phyloP scores from a whole-genome alignment of 306 rosid genomes.

The Vigna hirtella region DNA sequence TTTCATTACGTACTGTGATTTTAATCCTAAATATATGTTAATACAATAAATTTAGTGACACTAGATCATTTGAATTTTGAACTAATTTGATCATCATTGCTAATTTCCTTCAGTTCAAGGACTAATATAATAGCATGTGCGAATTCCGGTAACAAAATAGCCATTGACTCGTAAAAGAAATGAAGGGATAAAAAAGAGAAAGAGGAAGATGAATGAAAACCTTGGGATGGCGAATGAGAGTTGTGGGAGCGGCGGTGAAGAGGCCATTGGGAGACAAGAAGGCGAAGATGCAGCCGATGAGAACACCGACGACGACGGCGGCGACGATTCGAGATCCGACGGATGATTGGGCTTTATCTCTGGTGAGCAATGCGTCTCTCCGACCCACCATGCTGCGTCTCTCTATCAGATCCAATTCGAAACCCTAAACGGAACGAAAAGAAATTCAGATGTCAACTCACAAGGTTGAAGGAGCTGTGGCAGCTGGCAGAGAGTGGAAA shows the following conservation, averaged over 20 bases:
- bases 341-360: conserved; percentile 66
- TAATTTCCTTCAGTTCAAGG: neutral
- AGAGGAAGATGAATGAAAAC: neutral
- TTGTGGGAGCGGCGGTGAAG: conserved; percentile 47
- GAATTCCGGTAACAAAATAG: no score
- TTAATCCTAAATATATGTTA: neutral
- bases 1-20: neutral
- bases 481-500: neutral
- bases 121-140: neutral
- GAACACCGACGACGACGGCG: conserved; percentile 65
- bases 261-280: conserved; percentile 62
- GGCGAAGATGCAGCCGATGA: conserved; percentile 71
- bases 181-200: neutral
- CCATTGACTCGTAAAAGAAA: neutral
- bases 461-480: neutral
- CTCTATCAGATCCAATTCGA: neutral
- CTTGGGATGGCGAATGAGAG: conserved; percentile 12
- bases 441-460: neutral
- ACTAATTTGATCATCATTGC: neutral
- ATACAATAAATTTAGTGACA: neutral
- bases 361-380: conserved; percentile 57
- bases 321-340: conserved; percentile 57
- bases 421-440: neutral
- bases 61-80: neutral
- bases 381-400: conserved; percentile 69